phyloP scores from a whole-genome alignment of 257 asterid genomes.

The Solanum ossicruentum region DNA sequence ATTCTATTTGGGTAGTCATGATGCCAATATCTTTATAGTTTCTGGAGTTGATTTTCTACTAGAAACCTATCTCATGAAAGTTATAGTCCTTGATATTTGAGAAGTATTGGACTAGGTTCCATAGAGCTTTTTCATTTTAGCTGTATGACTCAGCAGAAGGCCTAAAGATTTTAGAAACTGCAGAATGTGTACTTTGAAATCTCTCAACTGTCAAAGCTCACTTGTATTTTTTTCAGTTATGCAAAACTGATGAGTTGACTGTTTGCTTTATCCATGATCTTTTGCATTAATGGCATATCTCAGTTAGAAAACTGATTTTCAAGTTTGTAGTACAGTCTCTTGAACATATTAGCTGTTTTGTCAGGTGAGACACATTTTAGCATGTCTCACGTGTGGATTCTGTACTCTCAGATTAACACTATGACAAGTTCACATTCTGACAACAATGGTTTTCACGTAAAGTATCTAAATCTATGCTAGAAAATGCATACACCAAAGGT shows the following conservation, averaged over 20 bases:
- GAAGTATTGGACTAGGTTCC: neutral
- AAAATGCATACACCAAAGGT: slow-evolving; percentile 28
- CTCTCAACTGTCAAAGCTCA: no score
- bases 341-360: neutral
- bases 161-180: neutral
- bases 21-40: neutral
- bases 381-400: neutral
- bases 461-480: neutral
- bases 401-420: neutral
- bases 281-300: no score
- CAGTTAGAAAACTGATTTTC: no score
- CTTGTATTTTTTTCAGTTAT: no score
- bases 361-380: neutral
- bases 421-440: neutral
- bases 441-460: neutral
- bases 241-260: no score
- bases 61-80: neutral
- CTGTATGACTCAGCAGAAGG: neutral
- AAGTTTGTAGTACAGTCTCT: no score
- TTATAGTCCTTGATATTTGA: neutral
- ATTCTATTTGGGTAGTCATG: neutral
- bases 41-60: neutral
- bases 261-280: no score
- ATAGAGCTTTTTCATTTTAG: neutral
- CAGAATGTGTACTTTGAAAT: no score